Conservation (phyloP, 1,284 basidiomycete genomes). For the Fomes fomentarius region DNA sequence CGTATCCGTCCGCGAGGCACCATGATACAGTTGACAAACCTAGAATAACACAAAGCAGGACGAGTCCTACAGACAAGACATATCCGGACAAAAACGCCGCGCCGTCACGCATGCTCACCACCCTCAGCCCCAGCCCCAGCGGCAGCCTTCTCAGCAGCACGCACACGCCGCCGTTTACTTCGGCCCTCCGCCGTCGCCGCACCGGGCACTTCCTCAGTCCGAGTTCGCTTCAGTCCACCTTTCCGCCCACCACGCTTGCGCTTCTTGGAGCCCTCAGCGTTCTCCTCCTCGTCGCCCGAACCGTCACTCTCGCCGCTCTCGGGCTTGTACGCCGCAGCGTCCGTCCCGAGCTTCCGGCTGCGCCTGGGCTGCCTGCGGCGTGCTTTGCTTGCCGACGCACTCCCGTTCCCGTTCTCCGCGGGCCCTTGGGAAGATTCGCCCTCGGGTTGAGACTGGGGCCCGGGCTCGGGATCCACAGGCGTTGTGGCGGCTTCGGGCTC, state of each 20-base stretch:
- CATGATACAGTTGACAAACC: no score
- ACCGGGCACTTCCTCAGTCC: slow-evolving; percentile 4
- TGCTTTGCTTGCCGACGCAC: background rate
- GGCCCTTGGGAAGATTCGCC: slow-evolving; percentile 1
- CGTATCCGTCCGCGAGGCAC: no score
- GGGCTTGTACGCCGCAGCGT: slow-evolving; percentile 47
- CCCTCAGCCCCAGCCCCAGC: background rate
- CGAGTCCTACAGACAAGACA: background rate
- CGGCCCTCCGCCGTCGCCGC: background rate
- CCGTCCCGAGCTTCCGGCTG: slow-evolving; percentile 37
- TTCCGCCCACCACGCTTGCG: background rate
- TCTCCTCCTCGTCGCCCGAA: slow-evolving; percentile 13
- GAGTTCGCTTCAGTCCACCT: slow-evolving; percentile 5
- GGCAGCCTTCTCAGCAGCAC: background rate
- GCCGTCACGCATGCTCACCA: background rate
- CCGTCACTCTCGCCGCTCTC: slow-evolving; percentile 32
- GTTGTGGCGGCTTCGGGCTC: background rate
- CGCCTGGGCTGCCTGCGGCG: slow-evolving; percentile 16
- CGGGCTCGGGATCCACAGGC: background rate
- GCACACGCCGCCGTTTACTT: slow-evolving; percentile 4
- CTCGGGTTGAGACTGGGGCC: no score
- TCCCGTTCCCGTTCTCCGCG: background rate
- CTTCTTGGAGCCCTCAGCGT: background rate
- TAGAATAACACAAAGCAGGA: no score
- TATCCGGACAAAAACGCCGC: background rate